These are phyloP conservation scores for Micractinium conductrix DNA, from an alignment of 139 green algal genomes.

Conservation along the genomic window DNA sequence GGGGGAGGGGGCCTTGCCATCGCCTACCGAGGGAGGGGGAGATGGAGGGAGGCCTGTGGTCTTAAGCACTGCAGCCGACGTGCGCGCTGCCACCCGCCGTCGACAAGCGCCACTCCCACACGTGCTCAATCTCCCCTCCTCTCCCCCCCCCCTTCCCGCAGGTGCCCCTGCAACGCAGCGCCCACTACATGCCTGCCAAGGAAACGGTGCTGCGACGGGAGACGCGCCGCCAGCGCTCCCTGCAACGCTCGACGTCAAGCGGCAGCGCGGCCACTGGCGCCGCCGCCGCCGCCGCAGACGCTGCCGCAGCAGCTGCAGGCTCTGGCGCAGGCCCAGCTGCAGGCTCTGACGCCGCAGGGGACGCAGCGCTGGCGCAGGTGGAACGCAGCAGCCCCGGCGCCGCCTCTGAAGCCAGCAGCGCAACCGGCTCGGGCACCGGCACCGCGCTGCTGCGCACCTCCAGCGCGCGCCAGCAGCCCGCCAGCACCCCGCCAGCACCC, in stretches of 20 bases:
- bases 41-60: too few species aligned
- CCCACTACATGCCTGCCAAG: not conserved
- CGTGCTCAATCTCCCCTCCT: too few species aligned
- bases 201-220: too few species aligned
- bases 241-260: not conserved
- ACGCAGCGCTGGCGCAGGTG: not conserved
- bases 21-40: too few species aligned
- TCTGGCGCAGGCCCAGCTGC: not conserved
- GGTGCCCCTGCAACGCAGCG: not conserved
- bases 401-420: not conserved
- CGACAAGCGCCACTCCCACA: too few species aligned
- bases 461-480: not conserved
- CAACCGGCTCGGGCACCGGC: not conserved
- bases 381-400: not conserved
- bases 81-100: too few species aligned
- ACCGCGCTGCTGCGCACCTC: not conserved
- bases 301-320: not conserved
- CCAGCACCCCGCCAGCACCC: not conserved
- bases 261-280: too few species aligned
- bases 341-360: not conserved
- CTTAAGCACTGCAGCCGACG: too few species aligned
- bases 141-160: not conserved
- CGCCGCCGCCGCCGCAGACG: too few species aligned
- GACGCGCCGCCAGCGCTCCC: not conserved
- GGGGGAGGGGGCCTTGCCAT: too few species aligned